phyloP scores from a whole-genome alignment of 495 filamentous ascomycete genomes.

The Cercophora samala region DNA sequence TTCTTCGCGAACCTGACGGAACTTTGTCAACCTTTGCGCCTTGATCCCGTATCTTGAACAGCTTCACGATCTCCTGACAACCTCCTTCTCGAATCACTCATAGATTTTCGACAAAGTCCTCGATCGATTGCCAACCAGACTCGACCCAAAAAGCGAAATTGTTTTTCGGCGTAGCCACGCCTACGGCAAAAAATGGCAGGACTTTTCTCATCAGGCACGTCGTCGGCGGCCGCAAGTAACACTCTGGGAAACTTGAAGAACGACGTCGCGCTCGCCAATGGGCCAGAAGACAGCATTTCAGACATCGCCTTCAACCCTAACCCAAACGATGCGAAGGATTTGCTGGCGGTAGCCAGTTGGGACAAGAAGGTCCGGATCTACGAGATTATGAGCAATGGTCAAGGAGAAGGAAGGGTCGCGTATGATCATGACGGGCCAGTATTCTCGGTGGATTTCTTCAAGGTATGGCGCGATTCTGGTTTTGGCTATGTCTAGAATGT shows the following conservation, averaged over 20 bases:
- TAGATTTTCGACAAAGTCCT: not conserved
- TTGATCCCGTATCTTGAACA: not conserved
- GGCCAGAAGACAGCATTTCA: conserved; percentile 81
- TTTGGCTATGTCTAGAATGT: not conserved
- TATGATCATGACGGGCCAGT: conserved; percentile 73
- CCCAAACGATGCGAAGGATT: conserved; percentile 53
- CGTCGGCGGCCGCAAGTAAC: conserved; percentile 52
- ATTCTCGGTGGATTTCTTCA: conserved; percentile 73
- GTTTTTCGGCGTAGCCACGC: not conserved
- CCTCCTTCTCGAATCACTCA: not conserved
- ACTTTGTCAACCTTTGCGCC: not conserved
- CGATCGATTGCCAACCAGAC: not conserved
- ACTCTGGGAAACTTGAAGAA: conserved; percentile 88
- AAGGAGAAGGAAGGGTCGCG: conserved; percentile 66
- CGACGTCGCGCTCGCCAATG: conserved; percentile 72
- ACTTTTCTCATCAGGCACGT: conserved; percentile 57
- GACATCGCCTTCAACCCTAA: conserved; percentile 72
- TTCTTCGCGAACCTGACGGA: not conserved
- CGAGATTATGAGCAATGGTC: conserved; percentile 68
- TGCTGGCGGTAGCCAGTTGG: conserved; percentile 83
- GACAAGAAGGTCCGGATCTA: conserved; percentile 91
- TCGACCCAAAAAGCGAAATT: not conserved
- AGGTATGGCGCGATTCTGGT: conserved; percentile 49
- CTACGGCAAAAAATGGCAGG: conserved; percentile 49
- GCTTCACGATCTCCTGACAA: not conserved